These are phyloP conservation scores for Quercus phellos DNA, from an alignment of 331 rosid genomes.

Conservation along the genomic window DNA sequence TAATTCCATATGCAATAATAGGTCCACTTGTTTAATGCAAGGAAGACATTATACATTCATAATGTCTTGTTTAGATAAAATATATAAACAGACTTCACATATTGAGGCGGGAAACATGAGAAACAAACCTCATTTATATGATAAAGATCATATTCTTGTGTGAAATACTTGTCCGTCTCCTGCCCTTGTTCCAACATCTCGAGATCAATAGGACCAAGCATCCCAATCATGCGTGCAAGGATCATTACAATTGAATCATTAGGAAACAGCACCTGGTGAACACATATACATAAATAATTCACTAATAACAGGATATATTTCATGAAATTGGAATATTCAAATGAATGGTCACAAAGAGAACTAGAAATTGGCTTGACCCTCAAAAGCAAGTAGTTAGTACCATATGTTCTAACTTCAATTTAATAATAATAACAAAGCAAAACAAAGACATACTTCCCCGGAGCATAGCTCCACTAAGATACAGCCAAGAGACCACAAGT, in stretches of 20 bases:
- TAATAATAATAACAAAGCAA: not conserved
- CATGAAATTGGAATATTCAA: not conserved
- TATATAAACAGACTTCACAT: not conserved
- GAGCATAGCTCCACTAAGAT: constrained; percentile 93
- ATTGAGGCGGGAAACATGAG: not conserved
- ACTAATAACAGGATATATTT: not conserved
- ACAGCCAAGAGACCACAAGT: constrained; percentile 97
- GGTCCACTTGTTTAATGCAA: not conserved
- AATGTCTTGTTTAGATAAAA: not conserved
- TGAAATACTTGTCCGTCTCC: constrained; percentile 86
- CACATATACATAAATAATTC: constrained; percentile 1
- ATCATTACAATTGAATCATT: constrained; percentile 72
- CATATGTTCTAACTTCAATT: not conserved
- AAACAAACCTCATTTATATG: constrained; percentile 70
- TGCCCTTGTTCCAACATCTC: constrained; percentile 82
- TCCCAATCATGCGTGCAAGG: constrained; percentile 79
- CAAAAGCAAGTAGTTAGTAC: not conserved
- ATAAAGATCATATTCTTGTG: constrained; percentile 79
- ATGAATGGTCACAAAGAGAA: not conserved
- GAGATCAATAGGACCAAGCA: constrained; percentile 81
- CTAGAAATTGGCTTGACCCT: not conserved
- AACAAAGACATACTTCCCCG: constrained; percentile 68
- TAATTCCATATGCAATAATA: not conserved
- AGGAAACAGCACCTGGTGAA: constrained; percentile 78
- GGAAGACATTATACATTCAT: not conserved